Base-by-base conservation (phyloP, 225 moss, liverwort and hornwort species). In the Bryum argenteum region DNA sequence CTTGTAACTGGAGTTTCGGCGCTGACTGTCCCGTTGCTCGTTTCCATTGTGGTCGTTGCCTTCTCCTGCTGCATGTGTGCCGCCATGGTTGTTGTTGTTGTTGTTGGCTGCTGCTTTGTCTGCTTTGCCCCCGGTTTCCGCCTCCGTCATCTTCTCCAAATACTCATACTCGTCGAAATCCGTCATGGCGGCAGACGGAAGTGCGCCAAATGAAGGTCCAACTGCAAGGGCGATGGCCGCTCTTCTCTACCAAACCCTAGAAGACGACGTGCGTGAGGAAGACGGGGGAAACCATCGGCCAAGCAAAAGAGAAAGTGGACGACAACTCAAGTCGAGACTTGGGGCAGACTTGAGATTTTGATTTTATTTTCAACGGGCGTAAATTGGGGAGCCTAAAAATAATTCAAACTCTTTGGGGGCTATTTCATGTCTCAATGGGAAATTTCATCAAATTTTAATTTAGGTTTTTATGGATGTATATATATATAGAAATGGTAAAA, bases 81-180 rank as follows among this genome's bases (percentile, higher is more conserved):
- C 0, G 12, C 33, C 84, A 65, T 91, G 87, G 19, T 79, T 89
- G 58, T 84, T 89, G 65, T 63, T 74, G 48, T 61, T 52, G 56
- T 83, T 86, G 75, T 26, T 69, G 33, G 5, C 33, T 33, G 33
- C 33, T 33, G 33, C 33, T 33, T 81, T 80, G 65, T 37, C 69
- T 55, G 64, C 70, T 64, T 86, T 83, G 14, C 74, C 80, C 15
- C 48, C 48, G 67, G 77, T 6, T 33, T 33, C 81, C 17, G 76
- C 73, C 53, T 94, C 98, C 48, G 94, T 94, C 69, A 89, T 98
- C 84, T 98, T 98, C 81, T 98, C 98, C 59, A 98, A 60, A 77
- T 98, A 98, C 59, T 98, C 98, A 61, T 98, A 98, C 88, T 98
- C 98, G 60, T 98, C 98, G 77, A 98, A 98, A 61, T 98, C 98